Conservation (phyloP, 805 yeast species). For the Yarrowia sp. region DNA sequence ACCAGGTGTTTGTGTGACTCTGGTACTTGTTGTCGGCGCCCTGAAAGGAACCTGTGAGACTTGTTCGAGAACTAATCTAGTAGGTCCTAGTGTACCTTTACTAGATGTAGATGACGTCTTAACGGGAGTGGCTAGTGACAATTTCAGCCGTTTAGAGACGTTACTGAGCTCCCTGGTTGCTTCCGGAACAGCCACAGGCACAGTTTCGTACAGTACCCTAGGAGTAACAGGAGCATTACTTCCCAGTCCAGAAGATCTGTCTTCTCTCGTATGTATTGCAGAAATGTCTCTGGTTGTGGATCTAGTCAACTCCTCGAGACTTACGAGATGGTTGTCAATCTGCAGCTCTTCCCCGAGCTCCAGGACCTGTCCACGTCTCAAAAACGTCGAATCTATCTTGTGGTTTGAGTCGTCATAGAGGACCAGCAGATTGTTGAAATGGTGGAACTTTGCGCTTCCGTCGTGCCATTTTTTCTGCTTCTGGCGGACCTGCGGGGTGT, state of each 20-base stretch:
- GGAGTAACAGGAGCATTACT: constrained; percentile 4
- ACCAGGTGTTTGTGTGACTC: background rate
- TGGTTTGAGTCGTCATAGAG: constrained; percentile 47
- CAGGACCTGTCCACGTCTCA: constrained; percentile 41
- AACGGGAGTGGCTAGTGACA: constrained; percentile 8
- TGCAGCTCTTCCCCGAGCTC: constrained; percentile 43
- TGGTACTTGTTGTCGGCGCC: background rate
- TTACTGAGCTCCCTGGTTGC: background rate
- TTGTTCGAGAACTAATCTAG: constrained; percentile 10
- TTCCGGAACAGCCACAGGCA: background rate
- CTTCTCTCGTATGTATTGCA: background rate
- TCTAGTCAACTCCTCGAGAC: constrained; percentile 43
- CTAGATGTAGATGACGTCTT: background rate
- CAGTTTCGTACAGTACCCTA: background rate
- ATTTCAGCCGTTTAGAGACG: constrained; percentile 13
- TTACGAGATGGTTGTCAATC: constrained; percentile 47
- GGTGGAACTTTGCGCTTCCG: constrained; percentile 47
- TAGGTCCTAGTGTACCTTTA: background rate
- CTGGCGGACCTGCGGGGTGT: constrained; percentile 50
- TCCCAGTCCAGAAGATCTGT: background rate
- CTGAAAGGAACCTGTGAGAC: background rate
- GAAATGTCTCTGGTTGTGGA: constrained; percentile 42
- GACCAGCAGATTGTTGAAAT: constrained; percentile 45
- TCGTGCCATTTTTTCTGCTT: constrained; percentile 52
- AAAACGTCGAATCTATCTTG: constrained; percentile 42